Conservation (phyloP, 345 rosid species). For the Excoecaria cochinchinensis region DNA sequence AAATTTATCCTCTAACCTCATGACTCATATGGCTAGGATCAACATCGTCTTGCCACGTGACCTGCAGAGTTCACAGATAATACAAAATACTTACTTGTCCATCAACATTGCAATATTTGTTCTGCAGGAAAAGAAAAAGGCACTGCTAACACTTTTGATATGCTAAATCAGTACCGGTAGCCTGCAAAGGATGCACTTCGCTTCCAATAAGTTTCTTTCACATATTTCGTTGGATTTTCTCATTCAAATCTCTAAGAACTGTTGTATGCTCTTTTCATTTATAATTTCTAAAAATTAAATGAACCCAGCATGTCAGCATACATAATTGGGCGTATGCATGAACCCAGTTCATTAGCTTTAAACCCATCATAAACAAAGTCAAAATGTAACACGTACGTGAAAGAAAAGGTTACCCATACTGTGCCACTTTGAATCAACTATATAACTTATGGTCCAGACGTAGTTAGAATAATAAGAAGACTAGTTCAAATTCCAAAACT, state of each 20-base stretch:
- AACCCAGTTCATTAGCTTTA: background rate
- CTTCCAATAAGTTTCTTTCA: background rate
- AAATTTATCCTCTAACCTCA: conserved; percentile 60
- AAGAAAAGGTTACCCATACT: background rate
- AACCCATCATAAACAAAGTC: background rate
- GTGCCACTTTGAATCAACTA: background rate
- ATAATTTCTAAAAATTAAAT: background rate
- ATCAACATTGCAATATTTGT: background rate
- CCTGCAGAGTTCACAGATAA: conserved; percentile 42
- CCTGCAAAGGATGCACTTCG: background rate
- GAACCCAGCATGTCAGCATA: background rate
- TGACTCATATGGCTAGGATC: conserved; percentile 95
- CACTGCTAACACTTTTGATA: background rate
- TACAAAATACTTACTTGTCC: no score
- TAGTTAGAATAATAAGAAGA: conserved; percentile 3
- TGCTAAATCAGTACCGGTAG: background rate
- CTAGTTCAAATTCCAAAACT: background rate
- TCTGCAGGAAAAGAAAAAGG: background rate
- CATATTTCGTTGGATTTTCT: background rate
- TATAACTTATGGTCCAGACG: background rate
- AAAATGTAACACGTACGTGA: background rate
- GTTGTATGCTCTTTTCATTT: background rate
- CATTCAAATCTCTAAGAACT: background rate
- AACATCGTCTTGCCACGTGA: conserved; percentile 81
- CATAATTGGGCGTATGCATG: background rate